Conservation (phyloP, 352 stramenopile species). For the Phytophthora parvispora region DNA sequence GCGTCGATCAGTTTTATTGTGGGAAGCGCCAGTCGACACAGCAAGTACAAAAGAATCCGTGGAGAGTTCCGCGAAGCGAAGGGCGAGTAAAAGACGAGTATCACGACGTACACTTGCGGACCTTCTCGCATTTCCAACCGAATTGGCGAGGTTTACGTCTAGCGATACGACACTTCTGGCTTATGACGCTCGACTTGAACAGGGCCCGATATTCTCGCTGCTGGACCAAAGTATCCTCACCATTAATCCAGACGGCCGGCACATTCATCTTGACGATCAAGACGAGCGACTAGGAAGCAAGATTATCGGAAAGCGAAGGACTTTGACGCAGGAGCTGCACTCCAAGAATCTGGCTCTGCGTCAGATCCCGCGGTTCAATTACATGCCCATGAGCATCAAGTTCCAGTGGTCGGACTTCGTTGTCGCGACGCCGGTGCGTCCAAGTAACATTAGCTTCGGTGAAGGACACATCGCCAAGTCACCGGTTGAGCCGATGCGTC, state of each 20-base stretch:
- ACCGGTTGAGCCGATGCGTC: conserved; percentile 62
- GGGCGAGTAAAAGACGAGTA: conserved; percentile 34
- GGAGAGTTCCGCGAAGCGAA: conserved; percentile 35
- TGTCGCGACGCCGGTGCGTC: conserved; percentile 57
- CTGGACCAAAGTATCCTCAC: conserved; percentile 65
- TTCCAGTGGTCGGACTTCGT: conserved; percentile 86
- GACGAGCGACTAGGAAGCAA: conserved; percentile 42
- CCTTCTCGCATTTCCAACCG: conserved; percentile 26
- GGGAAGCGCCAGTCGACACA: conserved; percentile 21
- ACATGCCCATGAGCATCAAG: conserved; percentile 66
- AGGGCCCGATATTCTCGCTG: conserved; percentile 56
- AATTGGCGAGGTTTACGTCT: conserved; percentile 31
- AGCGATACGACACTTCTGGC: conserved; percentile 57
- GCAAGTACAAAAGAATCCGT: conserved; percentile 29
- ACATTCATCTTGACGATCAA: conserved; percentile 63
- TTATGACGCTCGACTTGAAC: conserved; percentile 69
- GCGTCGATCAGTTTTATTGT: conserved; percentile 29
- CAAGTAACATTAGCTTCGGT: conserved; percentile 17
- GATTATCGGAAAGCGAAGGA: conserved; percentile 69
- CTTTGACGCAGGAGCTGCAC: conserved; percentile 67
- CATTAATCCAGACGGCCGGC: conserved; percentile 54
- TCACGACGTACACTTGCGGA: conserved; percentile 38
- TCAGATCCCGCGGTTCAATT: conserved; percentile 76
- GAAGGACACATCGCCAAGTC: conserved; percentile 32
- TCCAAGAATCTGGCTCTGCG: conserved; percentile 69